Evolutionary conservation across 2,329 filamentous ascomycete species (phyloP).

Genomic region (Cladosporium sp.): DNA sequence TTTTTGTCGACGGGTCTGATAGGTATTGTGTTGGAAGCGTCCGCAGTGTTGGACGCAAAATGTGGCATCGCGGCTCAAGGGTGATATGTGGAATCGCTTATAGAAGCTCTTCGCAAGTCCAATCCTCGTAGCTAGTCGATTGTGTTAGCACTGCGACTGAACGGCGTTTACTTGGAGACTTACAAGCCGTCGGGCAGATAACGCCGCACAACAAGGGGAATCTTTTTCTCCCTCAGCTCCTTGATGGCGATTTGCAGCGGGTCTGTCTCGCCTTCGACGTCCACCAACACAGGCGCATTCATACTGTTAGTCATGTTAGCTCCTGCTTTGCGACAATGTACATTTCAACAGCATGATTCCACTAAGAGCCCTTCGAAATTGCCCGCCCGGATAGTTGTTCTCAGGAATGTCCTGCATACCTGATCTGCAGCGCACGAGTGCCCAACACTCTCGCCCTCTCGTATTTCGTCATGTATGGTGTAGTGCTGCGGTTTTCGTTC

Average conservation of each 20-base stretch:
- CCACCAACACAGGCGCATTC: slow-evolving; percentile 94
- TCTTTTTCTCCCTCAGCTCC: slow-evolving; percentile 97
- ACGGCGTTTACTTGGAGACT: slow-evolving; percentile 36
- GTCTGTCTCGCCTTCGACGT: slow-evolving; percentile 95
- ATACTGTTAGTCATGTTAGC: slow-evolving; percentile 54
- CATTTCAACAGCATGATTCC: neutral
- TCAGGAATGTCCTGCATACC: slow-evolving; percentile 49
- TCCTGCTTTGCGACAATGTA: neutral
- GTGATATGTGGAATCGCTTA: slow-evolving; percentile 26
- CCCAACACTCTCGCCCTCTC: slow-evolving; percentile 90
- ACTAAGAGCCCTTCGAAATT: neutral
- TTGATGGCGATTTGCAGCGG: slow-evolving; percentile 96
- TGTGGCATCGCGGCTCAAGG: neutral
- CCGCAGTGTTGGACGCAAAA: neutral
- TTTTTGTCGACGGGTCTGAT: neutral
- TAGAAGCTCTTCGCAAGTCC: slow-evolving; percentile 94
- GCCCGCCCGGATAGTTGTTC: neutral
- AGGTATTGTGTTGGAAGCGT: neutral
- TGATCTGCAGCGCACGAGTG: slow-evolving; percentile 91
- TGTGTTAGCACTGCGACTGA: neutral
- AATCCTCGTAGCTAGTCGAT: slow-evolving; percentile 79
- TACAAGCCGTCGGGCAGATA: slow-evolving; percentile 96
- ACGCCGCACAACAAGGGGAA: slow-evolving; percentile 86
- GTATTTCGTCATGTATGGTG: slow-evolving; percentile 99
- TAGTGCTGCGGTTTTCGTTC: slow-evolving; percentile 81